Conservation (phyloP, 176 grass and related monocot genomes). For the Coix lacrymajobi region DNA sequence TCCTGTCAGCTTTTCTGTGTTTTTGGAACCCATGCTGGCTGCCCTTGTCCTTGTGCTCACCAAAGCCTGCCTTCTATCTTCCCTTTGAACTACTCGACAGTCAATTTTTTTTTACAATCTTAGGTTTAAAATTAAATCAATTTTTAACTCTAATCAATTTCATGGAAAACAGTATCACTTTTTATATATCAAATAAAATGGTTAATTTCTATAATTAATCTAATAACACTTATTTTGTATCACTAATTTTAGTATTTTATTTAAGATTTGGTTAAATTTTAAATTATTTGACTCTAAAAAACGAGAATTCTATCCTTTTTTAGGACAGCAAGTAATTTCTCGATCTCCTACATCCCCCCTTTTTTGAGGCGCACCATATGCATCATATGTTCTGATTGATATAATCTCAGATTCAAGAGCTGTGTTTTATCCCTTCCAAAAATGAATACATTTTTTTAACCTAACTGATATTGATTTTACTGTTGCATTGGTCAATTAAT, state of each 20-base stretch:
- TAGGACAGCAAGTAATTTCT: not conserved
- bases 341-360: not conserved
- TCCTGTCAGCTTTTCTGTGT: conserved; percentile 6
- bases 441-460: not conserved
- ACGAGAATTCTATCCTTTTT: not conserved
- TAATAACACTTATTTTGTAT: not conserved
- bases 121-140: not conserved
- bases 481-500: not conserved
- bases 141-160: not conserved
- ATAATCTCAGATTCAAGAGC: not conserved
- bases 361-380: not conserved
- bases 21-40: conserved; percentile 27
- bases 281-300: not conserved
- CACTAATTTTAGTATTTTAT: not conserved
- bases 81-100: not conserved
- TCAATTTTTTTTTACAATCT: not conserved
- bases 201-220: not conserved
- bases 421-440: not conserved
- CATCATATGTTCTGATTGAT: not conserved
- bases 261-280: not conserved
- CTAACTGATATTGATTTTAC: not conserved
- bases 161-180: not conserved
- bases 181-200: not conserved
- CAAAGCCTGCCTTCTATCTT: conserved; percentile 12
- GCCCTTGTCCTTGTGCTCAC: conserved; percentile 23